Base-by-base conservation (phyloP, 1,139 yeast species). In the Waltiozyma solani region DNA sequence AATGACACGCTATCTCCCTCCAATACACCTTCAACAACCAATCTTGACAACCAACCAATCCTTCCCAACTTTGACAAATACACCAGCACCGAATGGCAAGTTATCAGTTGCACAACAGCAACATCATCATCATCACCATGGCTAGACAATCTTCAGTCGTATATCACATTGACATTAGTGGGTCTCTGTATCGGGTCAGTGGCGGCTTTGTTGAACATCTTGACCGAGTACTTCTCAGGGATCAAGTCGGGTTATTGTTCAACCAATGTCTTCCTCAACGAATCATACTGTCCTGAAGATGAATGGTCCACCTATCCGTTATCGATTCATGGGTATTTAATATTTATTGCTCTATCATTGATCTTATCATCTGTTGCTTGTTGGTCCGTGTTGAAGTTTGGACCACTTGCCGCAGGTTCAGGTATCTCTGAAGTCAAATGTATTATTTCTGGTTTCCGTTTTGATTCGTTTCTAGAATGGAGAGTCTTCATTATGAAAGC, bases 341-440 rank as follows among this genome's bases (percentile, higher is more conserved):
- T 74, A 1, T 89, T 78, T 54, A 67, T 86, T 3, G 12, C 62
- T 0, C 60, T 81, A 2, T 82, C 95, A 4, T 58, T 80, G 1
- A 18, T 64, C 0, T 77, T 89, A 53, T 82, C 93, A 1, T 60
- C 67, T 11, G 50, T 70, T 10, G 78, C 96, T 2, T 86, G 93
- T 1, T 58, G 68, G 13, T 57, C 86, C 34, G 96, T 93, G 35
- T 69, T 75, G 49, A 58, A 60, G 18, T 79, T 75, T 52, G 91
- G 96, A 1, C 96, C 96, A 0, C 71, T 79, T 41, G 98, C 98
- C 1, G 94, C 98, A 1, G 98, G 98, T 0, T 84, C 95, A 3
- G 98, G 98, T 0, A 93, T 93, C 36, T 82, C 96, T 5, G 99
- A 93, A 57, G 91, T 93, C 58, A 93, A 93, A 59, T 84, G 95